These are phyloP conservation scores for Lyophyllum semitale DNA, from an alignment of 768 basidiomycete species.

Conservation along the genomic window DNA sequence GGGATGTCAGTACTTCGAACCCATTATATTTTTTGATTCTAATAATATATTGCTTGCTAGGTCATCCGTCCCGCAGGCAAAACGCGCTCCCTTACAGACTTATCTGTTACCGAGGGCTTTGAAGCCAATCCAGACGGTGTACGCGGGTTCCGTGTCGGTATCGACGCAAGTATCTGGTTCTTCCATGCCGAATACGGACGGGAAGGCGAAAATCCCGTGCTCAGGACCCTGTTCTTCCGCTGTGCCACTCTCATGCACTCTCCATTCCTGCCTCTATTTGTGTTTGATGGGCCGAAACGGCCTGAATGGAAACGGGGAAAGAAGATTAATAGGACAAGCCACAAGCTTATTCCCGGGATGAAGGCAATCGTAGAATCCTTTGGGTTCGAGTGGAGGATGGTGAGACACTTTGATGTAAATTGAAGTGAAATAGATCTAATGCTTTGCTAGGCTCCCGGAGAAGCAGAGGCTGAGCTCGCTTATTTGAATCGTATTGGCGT, in stretches of 20 bases:
- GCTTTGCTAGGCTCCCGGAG: constrained; percentile 75
- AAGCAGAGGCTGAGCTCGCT: constrained; percentile 93
- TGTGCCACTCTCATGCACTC: constrained; percentile 76
- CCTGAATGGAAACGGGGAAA: constrained; percentile 82
- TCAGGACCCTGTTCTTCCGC: constrained; percentile 82
- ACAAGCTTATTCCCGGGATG: constrained; percentile 75
- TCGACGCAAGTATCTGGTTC: constrained; percentile 88
- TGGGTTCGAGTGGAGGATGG: constrained; percentile 77
- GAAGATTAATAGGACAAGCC: constrained; percentile 58
- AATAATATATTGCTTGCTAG: constrained; percentile 32
- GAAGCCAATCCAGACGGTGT: constrained; percentile 60
- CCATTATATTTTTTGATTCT: neutral
- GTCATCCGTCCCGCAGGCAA: constrained; percentile 72
- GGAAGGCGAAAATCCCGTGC: constrained; percentile 86
- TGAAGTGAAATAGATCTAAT: constrained; percentile 25
- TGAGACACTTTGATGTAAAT: constrained; percentile 27
- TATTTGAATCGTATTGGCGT: constrained; percentile 79
- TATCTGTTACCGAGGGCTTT: constrained; percentile 78
- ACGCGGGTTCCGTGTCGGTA: constrained; percentile 81
- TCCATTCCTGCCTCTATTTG: constrained; percentile 86
- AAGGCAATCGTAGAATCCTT: constrained; percentile 78
- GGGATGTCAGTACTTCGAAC: constrained; percentile 38
- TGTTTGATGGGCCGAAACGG: constrained; percentile 88
- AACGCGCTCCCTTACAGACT: constrained; percentile 72
- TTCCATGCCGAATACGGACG: constrained; percentile 74